Percentiles rank a stretch among this genome's conserved stretches.
Conservation (phyloP, 148 eudicot genomes). For the Pharnaceum exiguum region DNA sequence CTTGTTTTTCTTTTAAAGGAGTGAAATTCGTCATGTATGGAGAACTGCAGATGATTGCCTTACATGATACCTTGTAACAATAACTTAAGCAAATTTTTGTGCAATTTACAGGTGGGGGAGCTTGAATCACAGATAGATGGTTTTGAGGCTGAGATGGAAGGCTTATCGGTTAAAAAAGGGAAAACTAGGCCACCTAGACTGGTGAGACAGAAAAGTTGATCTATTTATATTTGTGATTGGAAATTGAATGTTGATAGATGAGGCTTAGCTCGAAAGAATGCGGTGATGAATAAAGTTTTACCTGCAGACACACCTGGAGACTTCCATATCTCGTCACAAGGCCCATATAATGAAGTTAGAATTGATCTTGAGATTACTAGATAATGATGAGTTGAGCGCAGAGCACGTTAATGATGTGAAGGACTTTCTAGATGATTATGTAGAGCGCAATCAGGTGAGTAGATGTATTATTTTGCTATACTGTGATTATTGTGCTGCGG, state of each 20-base stretch:
- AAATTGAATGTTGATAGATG: slow-evolving; percentile 4
- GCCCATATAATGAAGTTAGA: slow-evolving; percentile 96
- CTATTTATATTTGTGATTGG: background rate
- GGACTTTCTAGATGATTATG: slow-evolving; percentile 92
- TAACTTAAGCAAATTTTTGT: background rate
- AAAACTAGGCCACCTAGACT: slow-evolving; percentile 99
- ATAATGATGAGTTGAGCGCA: slow-evolving; percentile 92
- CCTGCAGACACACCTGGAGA: slow-evolving; percentile 83
- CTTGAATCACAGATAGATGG: slow-evolving; percentile 90
- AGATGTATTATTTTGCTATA: background rate
- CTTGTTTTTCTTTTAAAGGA: too few species aligned
- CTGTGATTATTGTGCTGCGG: background rate
- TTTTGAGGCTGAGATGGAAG: slow-evolving; percentile 98
- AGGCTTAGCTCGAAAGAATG: background rate
- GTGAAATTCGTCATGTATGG: too few species aligned
- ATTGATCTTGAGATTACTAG: slow-evolving; percentile 79
- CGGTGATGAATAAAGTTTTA: background rate
- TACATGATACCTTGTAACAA: background rate
- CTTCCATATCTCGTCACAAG: slow-evolving; percentile 90
- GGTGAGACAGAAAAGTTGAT: slow-evolving; percentile 42
- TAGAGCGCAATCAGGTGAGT: slow-evolving; percentile 95
- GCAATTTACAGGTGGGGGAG: slow-evolving; percentile 67
- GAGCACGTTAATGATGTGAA: slow-evolving; percentile 95
- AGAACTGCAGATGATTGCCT: too few species aligned
- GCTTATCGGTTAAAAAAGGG: slow-evolving; percentile 92